Base-by-base conservation (phyloP, 345 rosid genomes). In the Carallia pectinifolia region DNA sequence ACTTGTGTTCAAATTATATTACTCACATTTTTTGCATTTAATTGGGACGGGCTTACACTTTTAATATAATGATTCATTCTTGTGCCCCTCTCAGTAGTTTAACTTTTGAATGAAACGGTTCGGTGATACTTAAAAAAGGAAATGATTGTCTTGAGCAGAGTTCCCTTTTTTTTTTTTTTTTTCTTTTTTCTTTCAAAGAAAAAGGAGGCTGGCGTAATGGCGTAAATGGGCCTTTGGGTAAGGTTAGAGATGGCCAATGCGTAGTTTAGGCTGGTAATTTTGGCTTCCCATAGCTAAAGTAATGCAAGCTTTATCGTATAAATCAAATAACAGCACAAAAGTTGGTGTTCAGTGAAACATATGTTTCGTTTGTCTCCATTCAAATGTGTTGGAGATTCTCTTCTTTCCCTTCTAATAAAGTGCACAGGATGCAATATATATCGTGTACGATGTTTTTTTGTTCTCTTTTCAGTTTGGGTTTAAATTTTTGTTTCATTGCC, bases 341-440 rank as follows among this genome's bases (percentile, higher is more conserved):
- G 37, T 0, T 80, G 81, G 68, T 29, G 19, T 60, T 47, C 73
- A 75, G 82, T 69, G 77, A 66, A 60, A 71, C n/a, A 68, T 65
- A 61, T 62, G 61, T 80, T 82, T 73, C 77, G 5, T 67, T 74
- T 78, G 86, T 82, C 84, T 37, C 34, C 78, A 58, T 78, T 76
- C 81, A 74, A 76, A 61, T 61, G 18, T 38, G 63, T 9, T 12
- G 44, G 7, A 77, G 88, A 85, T 85, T 85, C 88, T 71, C 65
- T 34, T 56, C 40, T 50, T 39, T 56, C 31, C 13, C 6, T 18
- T 38, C 40, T 7, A 8, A 8, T 62, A 17, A 10, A 37, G 5
- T 38, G 38, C 7, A 36, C 12, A 38, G 1, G 2, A 19, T 33
- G n/a, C 54, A 1, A 0, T 1, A 33, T 1, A 33, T 70, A 6